Evolutionary conservation across 2,329 filamentous ascomycete species (phyloP), one percentile per base, ranked within the genome.

Genomic region (Colletotrichum camelliae): DNA sequence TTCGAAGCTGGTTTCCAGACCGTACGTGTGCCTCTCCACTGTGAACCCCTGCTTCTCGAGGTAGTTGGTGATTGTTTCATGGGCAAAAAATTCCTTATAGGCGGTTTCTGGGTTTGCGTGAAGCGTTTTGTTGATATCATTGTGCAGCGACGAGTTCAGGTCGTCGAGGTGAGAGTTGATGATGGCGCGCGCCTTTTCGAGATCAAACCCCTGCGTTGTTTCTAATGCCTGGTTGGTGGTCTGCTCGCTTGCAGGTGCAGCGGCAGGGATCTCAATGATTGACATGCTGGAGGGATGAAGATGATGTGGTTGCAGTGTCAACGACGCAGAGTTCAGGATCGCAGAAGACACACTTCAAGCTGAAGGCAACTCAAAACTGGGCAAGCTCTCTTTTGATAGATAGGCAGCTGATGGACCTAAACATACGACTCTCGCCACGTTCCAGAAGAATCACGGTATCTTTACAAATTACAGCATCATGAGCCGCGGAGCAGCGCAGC

Each of bases 1-100:
- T 64, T 87, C 86, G 77, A 92, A 91, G 2, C 89, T 85, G 0
- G 90, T 92, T 10, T 85, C 82, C 1, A 91, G 77, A 4, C 87
- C 89, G 78, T 89, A 90, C 0, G 89, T 87, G 68, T 89, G 86
- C 1, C 86, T 85, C 6, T 83, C 88, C 8, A 91, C 88, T 0
- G 79, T 74, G 78, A 88, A 89, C 0, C 87, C 89, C 5, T 86
- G 84, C 2, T 80, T 76, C 55, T 86, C 83, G 1, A 91, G 82
- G 48, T 88, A 85, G 6, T 81, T 77, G 18, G 86, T 86, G 62
- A 91, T 87, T 9, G 83, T 85, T 52, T 89, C 86, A 77, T 91
- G 89, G 10, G 90, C 90, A 21, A 84, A 85, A 79, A 86, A 81
- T 77, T 91, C 90, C 68, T 90, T 80, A 79, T 87, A 91, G 4